These are phyloP conservation scores for Lentithecium fluviatile DNA, from an alignment of 495 filamentous ascomycete genomes.

Conservation along the genomic window DNA sequence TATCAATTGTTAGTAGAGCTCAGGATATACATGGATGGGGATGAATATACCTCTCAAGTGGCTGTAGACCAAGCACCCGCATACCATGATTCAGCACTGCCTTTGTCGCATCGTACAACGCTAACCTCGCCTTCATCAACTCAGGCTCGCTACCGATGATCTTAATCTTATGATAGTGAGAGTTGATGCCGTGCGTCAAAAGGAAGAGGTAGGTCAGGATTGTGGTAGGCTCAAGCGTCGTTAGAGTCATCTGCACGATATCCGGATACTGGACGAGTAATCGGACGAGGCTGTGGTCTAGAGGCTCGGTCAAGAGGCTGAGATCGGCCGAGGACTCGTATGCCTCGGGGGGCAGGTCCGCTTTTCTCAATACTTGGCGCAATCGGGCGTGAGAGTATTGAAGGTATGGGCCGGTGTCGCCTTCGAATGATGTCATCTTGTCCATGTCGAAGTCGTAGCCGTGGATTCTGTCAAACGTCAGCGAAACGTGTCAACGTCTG, in stretches of 20 bases:
- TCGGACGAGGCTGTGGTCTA: constrained; percentile 60
- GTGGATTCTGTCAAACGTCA: constrained; percentile 52
- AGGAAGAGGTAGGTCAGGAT: constrained; percentile 49
- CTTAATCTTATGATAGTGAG: constrained; percentile 45
- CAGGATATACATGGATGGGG: neutral
- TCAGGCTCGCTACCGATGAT: constrained; percentile 39
- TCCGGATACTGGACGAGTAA: constrained; percentile 63
- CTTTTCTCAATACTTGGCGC: constrained; percentile 52
- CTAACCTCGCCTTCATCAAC: constrained; percentile 41
- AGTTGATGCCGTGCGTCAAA: constrained; percentile 43
- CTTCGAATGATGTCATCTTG: constrained; percentile 68
- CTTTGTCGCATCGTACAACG: constrained; percentile 42
- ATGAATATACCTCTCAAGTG: constrained; percentile 43
- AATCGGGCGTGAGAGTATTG: constrained; percentile 69
- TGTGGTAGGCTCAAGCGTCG: constrained; percentile 64
- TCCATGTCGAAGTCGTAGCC: constrained; percentile 68
- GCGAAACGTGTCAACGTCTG: constrained; percentile 66
- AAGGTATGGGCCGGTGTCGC: constrained; percentile 68
- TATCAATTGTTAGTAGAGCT: neutral
- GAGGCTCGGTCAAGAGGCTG: constrained; percentile 55
- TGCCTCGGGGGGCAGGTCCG: constrained; percentile 49
- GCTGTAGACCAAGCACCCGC: constrained; percentile 47
- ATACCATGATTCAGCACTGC: constrained; percentile 46
- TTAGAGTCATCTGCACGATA: constrained; percentile 58
- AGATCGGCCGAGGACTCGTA: constrained; percentile 54